A percentile compares a stretch with the other conserved stretches of the same genome.
Conservation (phyloP, 148 eudicot species). For the Fallopia convolvulus region DNA sequence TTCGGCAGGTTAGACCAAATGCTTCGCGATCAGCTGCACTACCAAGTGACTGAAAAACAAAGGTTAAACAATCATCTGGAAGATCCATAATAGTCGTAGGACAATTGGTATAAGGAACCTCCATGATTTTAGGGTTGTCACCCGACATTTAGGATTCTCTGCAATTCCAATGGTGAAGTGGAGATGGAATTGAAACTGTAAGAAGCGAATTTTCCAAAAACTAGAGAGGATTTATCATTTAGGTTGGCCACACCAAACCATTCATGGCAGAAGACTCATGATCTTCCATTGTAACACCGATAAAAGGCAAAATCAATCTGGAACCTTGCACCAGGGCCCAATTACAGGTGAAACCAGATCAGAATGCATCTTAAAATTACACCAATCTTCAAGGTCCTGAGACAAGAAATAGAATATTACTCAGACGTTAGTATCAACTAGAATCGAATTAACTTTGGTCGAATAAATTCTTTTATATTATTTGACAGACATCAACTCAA, state of each 20-base stretch:
- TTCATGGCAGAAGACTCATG: background rate
- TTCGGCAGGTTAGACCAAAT: constrained; percentile 67
- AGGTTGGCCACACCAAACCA: background rate
- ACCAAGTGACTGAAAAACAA: constrained; percentile 37
- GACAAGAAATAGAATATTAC: background rate
- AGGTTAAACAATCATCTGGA: constrained; percentile 55
- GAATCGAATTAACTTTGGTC: background rate
- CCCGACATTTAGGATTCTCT: background rate
- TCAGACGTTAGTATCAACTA: background rate
- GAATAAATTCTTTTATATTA: background rate
- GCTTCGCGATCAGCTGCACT: constrained; percentile 43
- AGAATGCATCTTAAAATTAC: background rate
- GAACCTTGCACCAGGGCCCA: constrained; percentile 5
- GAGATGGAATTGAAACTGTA: background rate
- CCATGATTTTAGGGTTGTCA: background rate
- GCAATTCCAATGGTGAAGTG: background rate
- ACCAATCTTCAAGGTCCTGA: constrained; percentile 4
- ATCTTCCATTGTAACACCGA: constrained; percentile 1
- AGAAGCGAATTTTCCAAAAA: background rate
- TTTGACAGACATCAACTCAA: background rate
- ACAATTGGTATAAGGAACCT: background rate
- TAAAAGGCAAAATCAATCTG: background rate
- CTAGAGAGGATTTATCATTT: background rate
- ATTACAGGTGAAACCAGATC: background rate
- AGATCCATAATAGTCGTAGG: constrained; percentile 42